Base-by-base conservation (phyloP, 805 yeast genomes). In the Zygosaccharomyces bisporus region DNA sequence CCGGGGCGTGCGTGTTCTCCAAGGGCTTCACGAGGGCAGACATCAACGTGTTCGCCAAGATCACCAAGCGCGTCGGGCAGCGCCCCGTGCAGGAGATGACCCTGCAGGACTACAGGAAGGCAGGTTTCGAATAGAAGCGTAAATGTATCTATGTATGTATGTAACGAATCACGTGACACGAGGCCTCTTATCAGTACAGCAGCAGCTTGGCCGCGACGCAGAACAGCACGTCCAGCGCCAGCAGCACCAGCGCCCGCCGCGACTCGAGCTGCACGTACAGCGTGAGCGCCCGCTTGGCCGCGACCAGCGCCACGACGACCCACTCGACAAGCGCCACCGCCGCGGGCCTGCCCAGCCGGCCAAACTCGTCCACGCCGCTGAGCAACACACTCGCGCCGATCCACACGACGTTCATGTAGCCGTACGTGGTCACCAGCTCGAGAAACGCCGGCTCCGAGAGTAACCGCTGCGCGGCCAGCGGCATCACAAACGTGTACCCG, bases 381-480 rank as follows among this genome's bases (percentile, higher is more conserved):
- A 45, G 44, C 21, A 49, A 17, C 12, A 51, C 32, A 10, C 45
- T 34, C 17, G 87, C 81, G 1, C 95, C 95, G n/a, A 85, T 68
- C 96, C 97, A 90, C 46, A 81, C 75, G 4, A 83, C 67, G 56
- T 84, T 85, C 14, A 95, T 76, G 66, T 91, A 90, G 2, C 97
- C 95, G 65, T 85, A 90, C 25, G 88, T 74, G 4, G 91, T 79
- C 2, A 90, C 67, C 39, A 86, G 57, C 53, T 78, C 81, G 4
- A 81, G 72, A 49, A 83, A 67, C 6, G 81, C 73, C 10, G 69
- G 58, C 27, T 23, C 20, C 7, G 35, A 3, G 8, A 45, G 36
- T 12, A 27, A 23, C 34, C 43, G 39, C 27, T 38, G 68, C 1
- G 46, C 43, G 13, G 68, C 60, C 4, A 72, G 43, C 2, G 97